Evolutionary conservation across 495 filamentous ascomycete species (phyloP).

Genomic region (Cercophora scortea): DNA sequence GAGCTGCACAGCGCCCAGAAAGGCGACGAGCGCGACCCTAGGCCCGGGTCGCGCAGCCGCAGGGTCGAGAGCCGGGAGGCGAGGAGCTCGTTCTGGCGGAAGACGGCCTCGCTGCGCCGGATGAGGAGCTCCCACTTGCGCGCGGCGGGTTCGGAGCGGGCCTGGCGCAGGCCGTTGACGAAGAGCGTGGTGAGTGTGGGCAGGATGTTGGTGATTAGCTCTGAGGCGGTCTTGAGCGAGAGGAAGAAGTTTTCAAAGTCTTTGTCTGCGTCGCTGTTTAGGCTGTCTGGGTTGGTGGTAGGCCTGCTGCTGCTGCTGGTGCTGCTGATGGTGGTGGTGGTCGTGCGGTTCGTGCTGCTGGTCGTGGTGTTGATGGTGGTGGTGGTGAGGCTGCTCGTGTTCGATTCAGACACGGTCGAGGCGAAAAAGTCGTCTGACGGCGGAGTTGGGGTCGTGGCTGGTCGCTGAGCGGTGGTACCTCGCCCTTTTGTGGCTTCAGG

Average conservation of each 20-base stretch:
- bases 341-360: too few relatives aligned
- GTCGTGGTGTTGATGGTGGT: too few relatives aligned
- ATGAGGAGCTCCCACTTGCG: slow-evolving; percentile 59
- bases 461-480: background rate
- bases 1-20: slow-evolving; percentile 73
- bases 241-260: slow-evolving; percentile 71
- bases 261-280: slow-evolving; percentile 40
- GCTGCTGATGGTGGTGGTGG: background rate
- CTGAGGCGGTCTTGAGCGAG: slow-evolving; percentile 55
- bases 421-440: slow-evolving; percentile 68
- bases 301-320: too few relatives aligned
- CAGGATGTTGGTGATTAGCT: slow-evolving; percentile 52
- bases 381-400: too few relatives aligned
- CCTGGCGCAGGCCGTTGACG: slow-evolving; percentile 34
- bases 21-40: slow-evolving; percentile 14
- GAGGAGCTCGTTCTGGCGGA: slow-evolving; percentile 53
- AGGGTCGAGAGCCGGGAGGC: slow-evolving; percentile 57
- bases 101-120: slow-evolving; percentile 47
- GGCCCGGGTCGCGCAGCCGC: slow-evolving; percentile 67
- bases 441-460: slow-evolving; percentile 38
- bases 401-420: slow-evolving; percentile 37
- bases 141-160: slow-evolving; percentile 36
- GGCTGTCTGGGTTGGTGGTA: background rate
- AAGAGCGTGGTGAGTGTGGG: slow-evolving; percentile 57
- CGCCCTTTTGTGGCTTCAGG: background rate